Conservation (phyloP, 441 rosid species). For the Pelargonium cotyledonis region DNA sequence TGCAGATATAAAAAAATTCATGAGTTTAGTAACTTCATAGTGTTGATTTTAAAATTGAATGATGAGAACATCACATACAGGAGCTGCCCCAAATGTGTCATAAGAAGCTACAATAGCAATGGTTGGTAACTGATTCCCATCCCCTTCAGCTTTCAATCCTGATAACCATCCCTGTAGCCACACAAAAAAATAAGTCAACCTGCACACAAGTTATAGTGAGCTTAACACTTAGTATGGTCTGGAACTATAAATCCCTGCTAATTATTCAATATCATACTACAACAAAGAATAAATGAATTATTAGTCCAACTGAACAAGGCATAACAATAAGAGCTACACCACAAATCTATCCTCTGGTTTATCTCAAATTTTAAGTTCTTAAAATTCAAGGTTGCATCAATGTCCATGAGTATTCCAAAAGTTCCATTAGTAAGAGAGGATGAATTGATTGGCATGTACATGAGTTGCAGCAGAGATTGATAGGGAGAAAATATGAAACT, state of each 20-base stretch:
- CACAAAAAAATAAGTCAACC: constrained; percentile 21
- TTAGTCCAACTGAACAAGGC: too few relatives aligned
- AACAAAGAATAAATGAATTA: not conserved
- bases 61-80: constrained; percentile 50
- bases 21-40: not conserved
- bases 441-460: not conserved
- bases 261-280: not conserved
- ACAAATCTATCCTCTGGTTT: not conserved
- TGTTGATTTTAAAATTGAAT: constrained; percentile 6
- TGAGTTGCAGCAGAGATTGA: constrained; percentile 9
- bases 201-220: constrained; percentile 1
- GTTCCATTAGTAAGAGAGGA: constrained; percentile 18
- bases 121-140: constrained; percentile 80
- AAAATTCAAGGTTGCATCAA: not conserved
- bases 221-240: constrained; percentile 9
- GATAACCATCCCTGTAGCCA: constrained; percentile 87
- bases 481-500: not conserved
- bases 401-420: not conserved
- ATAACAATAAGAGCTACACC: not conserved
- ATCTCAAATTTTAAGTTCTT: not conserved
- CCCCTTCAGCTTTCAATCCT: constrained; percentile 84
- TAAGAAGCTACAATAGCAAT: constrained; percentile 93
- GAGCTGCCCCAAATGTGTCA: constrained; percentile 95
- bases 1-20: constrained; percentile 32
- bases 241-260: constrained; percentile 9